A percentile compares a stretch with the other conserved stretches of the same genome.
Evolutionary conservation across 768 basidiomycete species (phyloP).

Genomic region (Galerina marginata): DNA sequence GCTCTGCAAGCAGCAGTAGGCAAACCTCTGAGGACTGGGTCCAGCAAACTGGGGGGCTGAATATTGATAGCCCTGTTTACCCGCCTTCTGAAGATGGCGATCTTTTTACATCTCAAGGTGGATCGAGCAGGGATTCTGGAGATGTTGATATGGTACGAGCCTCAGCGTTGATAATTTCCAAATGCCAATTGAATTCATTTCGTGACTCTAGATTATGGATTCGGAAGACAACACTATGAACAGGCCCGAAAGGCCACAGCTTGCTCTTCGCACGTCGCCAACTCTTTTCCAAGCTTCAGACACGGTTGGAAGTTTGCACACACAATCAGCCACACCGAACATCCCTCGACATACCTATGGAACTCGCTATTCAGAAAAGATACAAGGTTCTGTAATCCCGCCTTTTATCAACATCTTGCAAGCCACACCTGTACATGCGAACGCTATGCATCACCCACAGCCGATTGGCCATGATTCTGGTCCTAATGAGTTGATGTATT

Average conservation of each 20-base stretch:
- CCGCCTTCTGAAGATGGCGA: conserved; percentile 20
- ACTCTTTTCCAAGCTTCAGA: too few species aligned
- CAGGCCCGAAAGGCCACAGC: neutral
- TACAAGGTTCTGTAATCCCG: conserved; percentile 8
- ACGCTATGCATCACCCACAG: neutral
- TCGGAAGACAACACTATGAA: conserved; percentile 14
- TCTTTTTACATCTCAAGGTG: conserved; percentile 17
- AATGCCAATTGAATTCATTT: conserved; percentile 24
- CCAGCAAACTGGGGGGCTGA: conserved; percentile 65
- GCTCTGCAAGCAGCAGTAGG: conserved; percentile 43
- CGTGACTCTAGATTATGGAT: conserved; percentile 13
- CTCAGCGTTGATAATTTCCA: neutral
- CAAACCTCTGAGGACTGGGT: conserved; percentile 77
- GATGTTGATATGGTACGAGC: conserved; percentile 63
- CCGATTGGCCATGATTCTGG: neutral
- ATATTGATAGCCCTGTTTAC: conserved; percentile 60
- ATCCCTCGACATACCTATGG: conserved; percentile 13
- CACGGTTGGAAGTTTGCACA: neutral
- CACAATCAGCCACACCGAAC: conserved; percentile 1
- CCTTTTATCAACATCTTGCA: conserved; percentile 25
- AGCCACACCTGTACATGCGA: conserved; percentile 17
- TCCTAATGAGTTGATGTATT: neutral
- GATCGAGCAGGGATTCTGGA: conserved; percentile 12
- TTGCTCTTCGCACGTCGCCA: conserved; percentile 1
- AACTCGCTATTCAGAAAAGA: conserved; percentile 19